A percentile compares a stretch with the other conserved stretches of the same genome.
Evolutionary conservation across 164 flowering plant species (phyloP).

Genomic region (Litsea cubeba): DNA sequence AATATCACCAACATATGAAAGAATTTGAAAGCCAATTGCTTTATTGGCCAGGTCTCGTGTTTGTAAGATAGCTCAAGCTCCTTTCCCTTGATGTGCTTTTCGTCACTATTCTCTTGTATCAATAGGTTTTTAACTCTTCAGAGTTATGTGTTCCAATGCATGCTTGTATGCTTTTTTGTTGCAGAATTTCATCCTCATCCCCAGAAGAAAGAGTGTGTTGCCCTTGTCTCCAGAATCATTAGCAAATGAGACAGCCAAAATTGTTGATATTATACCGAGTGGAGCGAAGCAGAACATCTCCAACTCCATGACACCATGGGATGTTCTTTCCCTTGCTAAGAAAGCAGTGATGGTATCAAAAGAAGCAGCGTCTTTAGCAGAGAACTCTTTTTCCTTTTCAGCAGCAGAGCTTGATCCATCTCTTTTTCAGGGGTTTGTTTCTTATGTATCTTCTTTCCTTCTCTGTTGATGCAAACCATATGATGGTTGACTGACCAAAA

Average conservation of each 20-base stretch:
- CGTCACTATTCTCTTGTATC: neutral
- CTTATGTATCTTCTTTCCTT: constrained; percentile 1
- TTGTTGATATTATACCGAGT: constrained; percentile 22
- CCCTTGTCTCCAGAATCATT: constrained; percentile 22
- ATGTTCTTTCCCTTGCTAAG: constrained; percentile 60
- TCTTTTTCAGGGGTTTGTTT: constrained; percentile 30
- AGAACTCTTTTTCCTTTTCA: constrained; percentile 20
- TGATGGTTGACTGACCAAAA: neutral
- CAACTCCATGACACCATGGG: constrained; percentile 11
- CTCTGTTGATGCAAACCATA: neutral
- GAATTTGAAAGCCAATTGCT: constrained; percentile 52
- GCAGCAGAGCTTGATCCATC: constrained; percentile 30
- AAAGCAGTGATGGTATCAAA: constrained; percentile 70
- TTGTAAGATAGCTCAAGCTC: constrained; percentile 44
- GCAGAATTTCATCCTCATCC: constrained; percentile 48
- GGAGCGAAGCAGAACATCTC: neutral
- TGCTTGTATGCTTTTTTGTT: constrained; percentile 3
- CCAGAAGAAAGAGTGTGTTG: constrained; percentile 14
- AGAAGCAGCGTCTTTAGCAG: constrained; percentile 52
- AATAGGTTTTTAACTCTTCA: neutral
- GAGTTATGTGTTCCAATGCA: constrained; percentile 3
- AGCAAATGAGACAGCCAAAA: constrained; percentile 10
- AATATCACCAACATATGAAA: constrained; percentile 26
- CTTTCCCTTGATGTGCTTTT: neutral
- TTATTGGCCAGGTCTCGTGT: constrained; percentile 47